Conservation (phyloP, 139 green algal genomes). For the Chlorella vulgaris region DNA sequence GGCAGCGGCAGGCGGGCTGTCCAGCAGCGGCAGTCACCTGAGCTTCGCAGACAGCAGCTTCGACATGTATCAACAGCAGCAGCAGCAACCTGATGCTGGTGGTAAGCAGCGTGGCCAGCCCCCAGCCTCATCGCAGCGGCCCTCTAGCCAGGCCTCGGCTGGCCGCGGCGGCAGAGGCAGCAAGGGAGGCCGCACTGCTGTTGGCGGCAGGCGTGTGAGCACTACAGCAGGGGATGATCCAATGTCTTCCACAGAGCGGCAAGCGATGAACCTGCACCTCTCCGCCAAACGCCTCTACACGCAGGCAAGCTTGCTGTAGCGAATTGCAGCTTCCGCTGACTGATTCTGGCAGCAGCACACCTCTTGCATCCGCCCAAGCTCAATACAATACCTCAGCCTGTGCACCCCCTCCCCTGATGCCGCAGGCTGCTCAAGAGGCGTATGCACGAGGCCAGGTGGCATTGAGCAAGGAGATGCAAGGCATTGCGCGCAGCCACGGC, state of each 20-base stretch:
- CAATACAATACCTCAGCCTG: background rate
- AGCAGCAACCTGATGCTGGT: background rate
- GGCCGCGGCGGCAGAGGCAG: background rate
- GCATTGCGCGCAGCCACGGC: slow-evolving; percentile 26
- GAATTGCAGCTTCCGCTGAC: background rate
- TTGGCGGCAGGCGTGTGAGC: background rate
- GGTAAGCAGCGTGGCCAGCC: background rate
- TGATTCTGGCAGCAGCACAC: background rate
- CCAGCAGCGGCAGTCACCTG: background rate
- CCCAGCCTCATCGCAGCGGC: background rate
- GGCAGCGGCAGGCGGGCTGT: background rate
- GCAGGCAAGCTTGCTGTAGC: background rate
- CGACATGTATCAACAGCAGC: background rate
- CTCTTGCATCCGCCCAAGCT: background rate
- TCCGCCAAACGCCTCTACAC: slow-evolving; percentile 29
- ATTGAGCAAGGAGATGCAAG: slow-evolving; percentile 26
- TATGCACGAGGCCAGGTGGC: slow-evolving; percentile 22
- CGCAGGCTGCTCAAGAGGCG: slow-evolving; percentile 19
- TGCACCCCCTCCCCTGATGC: background rate
- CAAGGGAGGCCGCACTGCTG: background rate
- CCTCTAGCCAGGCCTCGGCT: background rate
- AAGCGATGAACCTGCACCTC: slow-evolving; percentile 31
- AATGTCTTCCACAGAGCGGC: slow-evolving; percentile 22
- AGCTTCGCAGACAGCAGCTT: slow-evolving; percentile 3
- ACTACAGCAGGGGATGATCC: background rate